Evolutionary conservation across 75 land plant genomes (phyloP), one percentile per base, ranked within the genome.

Genomic region (Cryptomeria japonica): DNA sequence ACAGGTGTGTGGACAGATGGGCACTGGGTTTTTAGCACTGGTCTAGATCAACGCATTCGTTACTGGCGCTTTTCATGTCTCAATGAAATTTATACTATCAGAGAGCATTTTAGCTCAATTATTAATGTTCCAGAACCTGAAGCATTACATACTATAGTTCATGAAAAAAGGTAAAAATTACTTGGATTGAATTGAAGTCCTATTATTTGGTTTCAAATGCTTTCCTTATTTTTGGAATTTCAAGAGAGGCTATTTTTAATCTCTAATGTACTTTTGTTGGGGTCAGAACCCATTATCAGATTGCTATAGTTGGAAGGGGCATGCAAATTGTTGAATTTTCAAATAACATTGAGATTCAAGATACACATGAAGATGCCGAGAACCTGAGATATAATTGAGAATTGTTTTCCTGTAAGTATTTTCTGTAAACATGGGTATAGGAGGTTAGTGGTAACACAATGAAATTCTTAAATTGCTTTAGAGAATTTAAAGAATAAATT

Each of bases 1-100:
- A 83, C 90, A 98, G 99, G 99, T 83, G 84, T 97, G 41, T 97
- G 99, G 99, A 95, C 97, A 39, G 99, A 98, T 95, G 99, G 97
- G 8, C 77, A 22, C 25, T 96, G 97, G 95, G 98, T 91, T 37
- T 98, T 98, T 79, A 95, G 95, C 85, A 94, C 95, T 32, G 99
- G 99, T 78, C 95, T 97, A 85, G 99, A 98, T 93, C 99, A 98
- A 84, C 89, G 99, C 16, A 84, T 98, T 32, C 91, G 99, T 42
- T 93, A 94, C 85, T 98, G 99, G 99, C 73, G 44, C 28, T 58
- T 96, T 46, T 84, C 51, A 22, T 39, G 39, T 34, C 83, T 86
- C 10, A 83, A 87, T 37, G n/a, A 47, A 8, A 64, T 14, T 42
- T 89, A 83, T 68, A 87, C 80, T 73, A 90, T 98, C 32, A 87